A percentile compares a stretch with the other conserved stretches of the same genome.
These are phyloP conservation scores for Pistacia atlantica DNA, from an alignment of 345 rosid species.

Conservation along the genomic window DNA sequence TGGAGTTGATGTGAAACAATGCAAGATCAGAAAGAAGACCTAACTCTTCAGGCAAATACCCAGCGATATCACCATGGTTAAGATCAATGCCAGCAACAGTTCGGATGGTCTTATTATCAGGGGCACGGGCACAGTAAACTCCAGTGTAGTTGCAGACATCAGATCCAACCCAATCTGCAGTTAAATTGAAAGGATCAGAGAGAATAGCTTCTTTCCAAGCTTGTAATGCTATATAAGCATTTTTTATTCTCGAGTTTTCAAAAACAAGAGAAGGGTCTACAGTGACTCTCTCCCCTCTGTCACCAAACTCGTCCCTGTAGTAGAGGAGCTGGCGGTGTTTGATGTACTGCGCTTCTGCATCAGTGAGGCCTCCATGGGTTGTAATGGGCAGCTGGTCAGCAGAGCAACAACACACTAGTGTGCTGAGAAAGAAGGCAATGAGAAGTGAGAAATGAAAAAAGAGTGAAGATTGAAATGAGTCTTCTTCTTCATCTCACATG, in stretches of 20 bases:
- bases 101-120: conserved; percentile 50
- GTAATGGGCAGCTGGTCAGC: conserved; percentile 34
- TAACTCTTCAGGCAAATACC: conserved; percentile 77
- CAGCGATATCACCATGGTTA: conserved; percentile 84
- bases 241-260: conserved; percentile 55
- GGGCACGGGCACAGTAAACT: conserved; percentile 70
- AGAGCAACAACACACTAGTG: conserved; percentile 20
- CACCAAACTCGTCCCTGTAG: conserved; percentile 84
- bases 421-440: conserved; percentile 20
- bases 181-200: conserved; percentile 75
- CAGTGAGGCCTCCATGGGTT: conserved; percentile 56
- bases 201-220: conserved; percentile 87
- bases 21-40: conserved; percentile 81
- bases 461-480: conserved; percentile 20
- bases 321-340: conserved; percentile 86
- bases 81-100: conserved; percentile 92
- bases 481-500: conserved; percentile 77
- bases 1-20: conserved; percentile 80
- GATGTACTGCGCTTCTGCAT: conserved; percentile 61
- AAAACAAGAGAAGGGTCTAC: conserved; percentile 72
- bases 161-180: conserved; percentile 70
- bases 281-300: conserved; percentile 77
- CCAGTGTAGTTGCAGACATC: conserved; percentile 59
- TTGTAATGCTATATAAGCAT: conserved; percentile 81
- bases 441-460: conserved; percentile 27